Evolutionary conservation across 2,329 filamentous ascomycete species (phyloP).

Genomic region (Aspergillus niger): DNA sequence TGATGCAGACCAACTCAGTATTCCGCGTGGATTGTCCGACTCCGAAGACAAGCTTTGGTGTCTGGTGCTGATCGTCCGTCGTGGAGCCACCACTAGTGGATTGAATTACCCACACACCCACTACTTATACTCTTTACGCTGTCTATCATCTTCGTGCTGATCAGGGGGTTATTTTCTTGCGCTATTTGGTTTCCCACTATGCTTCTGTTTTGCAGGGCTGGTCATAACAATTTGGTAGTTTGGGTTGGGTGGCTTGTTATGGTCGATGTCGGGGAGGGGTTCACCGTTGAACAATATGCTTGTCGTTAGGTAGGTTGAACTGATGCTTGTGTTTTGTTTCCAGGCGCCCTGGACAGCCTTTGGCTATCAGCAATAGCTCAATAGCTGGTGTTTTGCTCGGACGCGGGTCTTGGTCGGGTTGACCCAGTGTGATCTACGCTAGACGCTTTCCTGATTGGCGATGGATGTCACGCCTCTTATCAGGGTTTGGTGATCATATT

Average conservation of each 20-base stretch:
- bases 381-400: background rate
- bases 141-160: too few species aligned
- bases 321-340: too few species aligned
- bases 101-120: too few species aligned
- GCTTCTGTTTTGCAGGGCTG: too few species aligned
- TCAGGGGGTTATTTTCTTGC: too few species aligned
- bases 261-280: too few species aligned
- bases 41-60: background rate
- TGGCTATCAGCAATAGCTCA: background rate
- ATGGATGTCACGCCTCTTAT: background rate
- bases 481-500: background rate
- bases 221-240: too few species aligned
- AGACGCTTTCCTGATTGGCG: background rate
- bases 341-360: background rate
- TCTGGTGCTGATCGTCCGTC: background rate
- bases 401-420: background rate
- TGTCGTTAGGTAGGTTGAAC: too few species aligned
- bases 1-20: background rate
- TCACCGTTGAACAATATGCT: too few species aligned
- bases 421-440: background rate
- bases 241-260: too few species aligned
- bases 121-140: too few species aligned
- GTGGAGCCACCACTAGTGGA: background rate
- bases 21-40: background rate
- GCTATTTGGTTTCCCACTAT: too few species aligned